Evolutionary conservation across 805 yeast species (phyloP), one percentile per base, ranked within the genome.

Genomic region (Saccharomycopsis microspora): DNA sequence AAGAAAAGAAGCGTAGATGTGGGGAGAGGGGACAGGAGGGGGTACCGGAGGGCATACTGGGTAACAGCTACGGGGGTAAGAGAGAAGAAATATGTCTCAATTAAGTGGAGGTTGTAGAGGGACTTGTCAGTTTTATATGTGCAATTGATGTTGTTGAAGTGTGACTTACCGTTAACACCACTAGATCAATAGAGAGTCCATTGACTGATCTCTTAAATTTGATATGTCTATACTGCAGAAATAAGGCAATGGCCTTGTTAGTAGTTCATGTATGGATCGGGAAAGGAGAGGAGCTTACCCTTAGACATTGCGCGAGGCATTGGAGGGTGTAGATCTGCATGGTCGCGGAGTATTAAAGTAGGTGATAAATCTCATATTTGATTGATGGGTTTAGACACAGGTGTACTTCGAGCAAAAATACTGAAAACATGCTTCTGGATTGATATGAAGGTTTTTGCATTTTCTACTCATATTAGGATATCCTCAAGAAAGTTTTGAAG

Each of bases 151-250:
- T 19, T 19, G 1, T 19, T 19, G 19, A 19, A 19, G 19, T 19
- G 19, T 19, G 2, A 44, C 47, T 28, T 39, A 44, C 47, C 29
- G 43, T 39, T 8, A 44, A 32, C 4, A 44, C n/a, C 4, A 44
- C 30, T 32, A 44, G 27, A 32, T 44, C 47, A 32, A 30, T 31
- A 4, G 47, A 44, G 11, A 44, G 47, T 5, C 47, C 47, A 27
- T 39, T 33, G 5, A 44, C 30, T 4, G 47, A 38, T 11, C 32
- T 29, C 28, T 31, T 29, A n/a, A 39, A 29, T 39, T 19, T 38
- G 38, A 39, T 39, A 3, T 8, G 19, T 30, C 19, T 29, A 28
- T 38, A 29, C 39, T 29, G 38, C 3, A 7, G 27, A 11, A 29
- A 31, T 7, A 44, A 32, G 8, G 43, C 43, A 8, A 9, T 30